Evolutionary conservation across 2,329 filamentous ascomycete species (phyloP), one percentile per base, ranked within the genome.

Genomic region (Massarina eburnea): DNA sequence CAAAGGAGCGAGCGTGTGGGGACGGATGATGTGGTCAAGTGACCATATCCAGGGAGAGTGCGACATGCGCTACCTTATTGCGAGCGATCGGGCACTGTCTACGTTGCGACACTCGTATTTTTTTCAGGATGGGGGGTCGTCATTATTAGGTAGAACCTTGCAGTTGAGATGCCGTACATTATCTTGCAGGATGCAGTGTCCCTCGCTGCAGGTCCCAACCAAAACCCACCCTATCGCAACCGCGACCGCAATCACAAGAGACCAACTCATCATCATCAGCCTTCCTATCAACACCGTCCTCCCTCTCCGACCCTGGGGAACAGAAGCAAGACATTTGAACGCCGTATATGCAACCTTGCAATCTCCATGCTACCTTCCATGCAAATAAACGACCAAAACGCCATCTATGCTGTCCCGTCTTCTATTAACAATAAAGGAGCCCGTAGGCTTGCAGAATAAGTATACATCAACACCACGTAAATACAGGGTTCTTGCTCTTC

Each of bases 401-500:
- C 50, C 50, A 34, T 10, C 24, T 38, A 53, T 48, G 47, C 46
- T 30, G 27, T 14, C 27, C 27, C 9, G 5, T 14, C 9, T 8
- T 14, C 12, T 30, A 8, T 14, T 30, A 8, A 14, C 7, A 30
- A 30, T 8, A 30, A 30, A 14, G n/a, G 27, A 30, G 5, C 6
- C 6, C n/a, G n/a, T n/a, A 39, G 34, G 21, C 26, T 40, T 35
- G 34, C 29, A 30, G 17, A 29, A 29, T 18, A 14, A 29, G 18
- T 20, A 45, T 45, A 24, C 36, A 39, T 45, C 57, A 97, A 76
- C 94, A 99, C 89, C 94, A 99, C 35, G 89, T 96, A 72, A 99
- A 99, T 24, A 99, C 91, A 2, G 94, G 94, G 66, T 95, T 95
- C 68, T 87, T 88, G 66, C 85, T 89, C 79, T 97, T 97, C 51